Base-by-base conservation (phyloP, 768 basidiomycete species). In the Agaricus subrufescens region DNA sequence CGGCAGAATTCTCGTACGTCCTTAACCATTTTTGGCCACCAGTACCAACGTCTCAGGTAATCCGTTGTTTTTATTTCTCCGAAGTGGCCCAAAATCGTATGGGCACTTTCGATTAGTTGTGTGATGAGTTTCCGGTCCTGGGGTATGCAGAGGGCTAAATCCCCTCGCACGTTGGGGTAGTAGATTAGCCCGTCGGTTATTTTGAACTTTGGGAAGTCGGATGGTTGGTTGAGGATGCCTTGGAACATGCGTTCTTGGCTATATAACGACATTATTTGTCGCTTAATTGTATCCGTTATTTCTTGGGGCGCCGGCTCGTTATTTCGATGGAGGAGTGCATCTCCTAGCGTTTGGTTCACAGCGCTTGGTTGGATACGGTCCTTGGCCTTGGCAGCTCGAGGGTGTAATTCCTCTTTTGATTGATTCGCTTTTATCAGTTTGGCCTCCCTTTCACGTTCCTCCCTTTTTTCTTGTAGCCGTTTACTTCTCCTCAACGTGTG, bases 21-120 rank as follows among this genome's bases (percentile, higher is more conserved):
- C 5, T 59, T 63, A 0, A 23, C 53, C 25, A 69, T 60, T 4
- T 46, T 37, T 2, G 65, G 65, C 65, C 65, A 76, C 75, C 73
- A 76, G 43, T 63, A 73, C 66, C 66, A 71, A 6, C 63, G 54
- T 1, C 69, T 55, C 0, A 75, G 39, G 45, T 74, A 74, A 0
- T 66, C 64, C 0, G 54, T 8, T 0, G 69, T 76, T 26, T 62
- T 51, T 8, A 65, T 60, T 1, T 49, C n/a, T 0, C 71, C 65
- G 19, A 71, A 66, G 45, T 75, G 73, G 0, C 73, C 75, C 0
- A 77, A 52, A 0, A 63, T 56, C 1, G 5, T 8, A 47, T 76
- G 73, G 0, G 66, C 69, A n/a, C 67, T 56, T 1, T 57, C 42
- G 1, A 70, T 37, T 1, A 60, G 55, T 2, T 11, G 50, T 10